phyloP scores from a whole-genome alignment of 768 basidiomycete genomes.

The Xerocomus brunneocitrinus region DNA sequence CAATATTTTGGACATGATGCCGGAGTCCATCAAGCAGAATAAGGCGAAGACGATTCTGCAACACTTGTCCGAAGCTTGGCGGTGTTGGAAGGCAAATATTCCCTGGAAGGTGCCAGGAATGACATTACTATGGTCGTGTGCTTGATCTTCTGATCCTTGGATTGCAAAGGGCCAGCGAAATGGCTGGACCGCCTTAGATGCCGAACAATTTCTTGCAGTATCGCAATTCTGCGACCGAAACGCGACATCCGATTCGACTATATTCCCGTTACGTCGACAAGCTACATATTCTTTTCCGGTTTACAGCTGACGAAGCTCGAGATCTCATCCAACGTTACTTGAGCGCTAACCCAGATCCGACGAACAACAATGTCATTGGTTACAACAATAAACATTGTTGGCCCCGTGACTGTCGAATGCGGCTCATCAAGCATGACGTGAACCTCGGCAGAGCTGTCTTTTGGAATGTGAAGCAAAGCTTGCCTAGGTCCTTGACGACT shows the following conservation, averaged over 20 bases:
- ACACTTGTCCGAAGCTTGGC: slow-evolving; percentile 97
- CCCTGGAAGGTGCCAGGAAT: slow-evolving; percentile 99
- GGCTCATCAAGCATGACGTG: slow-evolving; percentile 98
- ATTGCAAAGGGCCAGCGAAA: slow-evolving; percentile 96
- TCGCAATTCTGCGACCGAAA: slow-evolving; percentile 92
- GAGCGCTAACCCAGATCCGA: slow-evolving; percentile 96
- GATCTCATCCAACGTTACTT: slow-evolving; percentile 98
- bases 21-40: slow-evolving; percentile 98
- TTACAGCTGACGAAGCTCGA: slow-evolving; percentile 93
- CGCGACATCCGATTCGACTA: slow-evolving; percentile 93
- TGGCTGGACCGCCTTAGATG: slow-evolving; percentile 96
- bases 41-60: slow-evolving; percentile 99
- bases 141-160: slow-evolving; percentile 94
- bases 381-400: slow-evolving; percentile 99
- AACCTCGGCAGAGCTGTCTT: slow-evolving; percentile 97
- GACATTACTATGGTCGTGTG: slow-evolving; percentile 97
- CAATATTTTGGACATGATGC: slow-evolving; percentile 99
- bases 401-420: slow-evolving; percentile 99
- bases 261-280: slow-evolving; percentile 97
- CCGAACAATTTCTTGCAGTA: slow-evolving; percentile 99
- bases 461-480: slow-evolving; percentile 98
- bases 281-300: slow-evolving; percentile 94
- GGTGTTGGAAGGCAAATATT: slow-evolving; percentile 96
- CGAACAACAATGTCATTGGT: slow-evolving; percentile 97
- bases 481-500: slow-evolving; percentile 93